Evolutionary conservation across 2,329 filamentous ascomycete genomes (phyloP), one percentile per base, ranked within the genome.

Genomic region (Monosporascus sp.): DNA sequence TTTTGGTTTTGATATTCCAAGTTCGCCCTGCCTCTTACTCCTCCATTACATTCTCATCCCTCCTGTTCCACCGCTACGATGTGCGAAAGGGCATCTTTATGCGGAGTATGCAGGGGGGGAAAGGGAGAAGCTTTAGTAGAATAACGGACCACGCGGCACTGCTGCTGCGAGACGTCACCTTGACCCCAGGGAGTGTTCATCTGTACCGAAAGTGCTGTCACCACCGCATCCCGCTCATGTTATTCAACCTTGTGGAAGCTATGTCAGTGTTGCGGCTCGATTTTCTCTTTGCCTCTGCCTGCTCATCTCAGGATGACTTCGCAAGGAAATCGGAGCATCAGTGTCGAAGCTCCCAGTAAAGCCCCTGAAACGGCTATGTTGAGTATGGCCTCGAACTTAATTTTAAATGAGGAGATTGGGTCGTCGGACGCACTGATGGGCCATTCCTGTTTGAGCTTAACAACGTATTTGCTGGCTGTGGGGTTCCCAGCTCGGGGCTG

Each of bases 281-380:
- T 31, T 11, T 9, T 8, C 27, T 31, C 8, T 11, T 11, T 31
- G 8, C 27, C 8, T 2, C 3, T 9, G 2, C 27, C 48, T 44
- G 41, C 5, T 67, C 63, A 76, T 74, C 52, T 74, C 69, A 20
- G 70, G 66, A 50, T 68, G 71, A 38, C 63, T 64, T 51, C 68
- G 66, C 47, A 78, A 72, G 54, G 63, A 57, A 55, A 71, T 66
- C 44, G 78, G 60, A 22, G 73, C 74, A 19, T 66, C 68, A 0
- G 63, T 60, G 38, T 74, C 73, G 52, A 78, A 73, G 48, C 68
- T 60, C 38, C 72, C 74, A 43, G 73, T 68, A 58, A 78, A 78
- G 14, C 69, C 76, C 55, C 71, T 63, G 66, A 73, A 69, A 31
- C 67, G 26, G 62, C 63, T 35, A 66, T 60, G 48, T 68, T 58